These are phyloP conservation scores for Zalerion maritima DNA, from an alignment of 495 filamentous ascomycete genomes.

Conservation along the genomic window DNA sequence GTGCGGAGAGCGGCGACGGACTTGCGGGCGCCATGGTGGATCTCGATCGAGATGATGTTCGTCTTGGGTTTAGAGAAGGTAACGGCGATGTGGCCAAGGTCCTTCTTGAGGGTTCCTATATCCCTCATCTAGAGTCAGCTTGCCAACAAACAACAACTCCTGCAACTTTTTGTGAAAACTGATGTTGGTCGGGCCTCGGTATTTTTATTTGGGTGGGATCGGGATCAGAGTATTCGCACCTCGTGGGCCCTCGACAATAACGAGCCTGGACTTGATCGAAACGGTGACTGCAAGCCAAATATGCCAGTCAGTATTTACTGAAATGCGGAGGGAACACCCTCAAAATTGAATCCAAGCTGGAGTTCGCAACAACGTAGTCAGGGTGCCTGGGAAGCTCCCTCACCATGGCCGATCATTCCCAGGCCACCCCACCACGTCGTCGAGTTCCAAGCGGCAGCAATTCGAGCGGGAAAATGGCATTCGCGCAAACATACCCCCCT, in stretches of 20 bases:
- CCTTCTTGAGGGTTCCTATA: conserved; percentile 82
- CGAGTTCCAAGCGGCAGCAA: background rate
- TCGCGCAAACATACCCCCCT: conserved; percentile 66
- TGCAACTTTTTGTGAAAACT: too few relatives aligned
- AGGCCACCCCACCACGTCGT: too few relatives aligned
- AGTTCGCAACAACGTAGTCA: background rate
- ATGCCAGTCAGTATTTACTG: conserved; percentile 24
- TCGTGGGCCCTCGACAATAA: conserved; percentile 92
- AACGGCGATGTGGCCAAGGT: conserved; percentile 88
- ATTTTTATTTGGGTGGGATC: background rate
- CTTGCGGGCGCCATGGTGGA: conserved; percentile 96
- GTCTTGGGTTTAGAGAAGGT: conserved; percentile 76
- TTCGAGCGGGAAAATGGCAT: conserved; percentile 5
- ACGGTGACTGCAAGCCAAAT: conserved; percentile 61
- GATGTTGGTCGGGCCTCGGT: conserved; percentile 3
- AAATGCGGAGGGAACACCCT: conserved; percentile 6
- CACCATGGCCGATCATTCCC: conserved; percentile 1
- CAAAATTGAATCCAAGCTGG: conserved; percentile 1
- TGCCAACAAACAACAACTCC: conserved; percentile 1
- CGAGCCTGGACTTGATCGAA: conserved; percentile 83
- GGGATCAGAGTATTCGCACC: conserved; percentile 33
- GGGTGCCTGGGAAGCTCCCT: conserved; percentile 7
- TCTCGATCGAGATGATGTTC: conserved; percentile 79
- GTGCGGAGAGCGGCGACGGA: conserved; percentile 94
- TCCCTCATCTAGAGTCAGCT: conserved; percentile 11